Percentiles rank a stretch among this genome's conserved stretches.
These are phyloP conservation scores for Erigeron philadelphicus DNA, from an alignment of 140 eudicot genomes.

Conservation along the genomic window DNA sequence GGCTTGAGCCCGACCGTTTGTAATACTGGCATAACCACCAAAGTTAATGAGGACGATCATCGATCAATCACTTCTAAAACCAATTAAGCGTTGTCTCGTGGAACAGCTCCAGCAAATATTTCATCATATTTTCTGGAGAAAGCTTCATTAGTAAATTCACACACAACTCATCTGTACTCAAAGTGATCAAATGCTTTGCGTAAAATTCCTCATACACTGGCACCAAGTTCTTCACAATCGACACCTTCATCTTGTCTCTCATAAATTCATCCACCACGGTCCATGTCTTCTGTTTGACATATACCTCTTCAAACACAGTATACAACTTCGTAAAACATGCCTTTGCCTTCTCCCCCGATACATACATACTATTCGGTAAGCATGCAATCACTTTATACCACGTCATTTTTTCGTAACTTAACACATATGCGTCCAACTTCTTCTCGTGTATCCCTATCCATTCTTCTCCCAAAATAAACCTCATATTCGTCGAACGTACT, in stretches of 20 bases:
- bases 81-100: constrained; percentile 10
- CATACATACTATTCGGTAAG: too few species aligned
- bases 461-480: constrained; percentile 38
- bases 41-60: constrained; percentile 8
- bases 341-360: too few species aligned
- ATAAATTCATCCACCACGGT: too few species aligned
- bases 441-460: constrained; percentile 43
- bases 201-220: not conserved
- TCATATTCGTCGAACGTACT: constrained; percentile 38
- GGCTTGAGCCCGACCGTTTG: not conserved
- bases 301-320: too few species aligned
- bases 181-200: constrained; percentile 21
- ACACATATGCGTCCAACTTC: constrained; percentile 40
- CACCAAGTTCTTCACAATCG: too few species aligned
- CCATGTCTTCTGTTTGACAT: too few species aligned
- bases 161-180: constrained; percentile 38
- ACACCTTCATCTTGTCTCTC: too few species aligned
- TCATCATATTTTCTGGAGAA: constrained; percentile 45
- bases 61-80: constrained; percentile 9
- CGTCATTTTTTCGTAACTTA: constrained; percentile 39
- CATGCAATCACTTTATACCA: constrained; percentile 33
- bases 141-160: constrained; percentile 34
- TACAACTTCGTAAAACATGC: too few species aligned
- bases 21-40: not conserved
- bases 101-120: constrained; percentile 30